A percentile compares a stretch with the other conserved stretches of the same genome.
Conservation (phyloP, 73 alveolate genomes). For the Paramecium octaurelia region DNA sequence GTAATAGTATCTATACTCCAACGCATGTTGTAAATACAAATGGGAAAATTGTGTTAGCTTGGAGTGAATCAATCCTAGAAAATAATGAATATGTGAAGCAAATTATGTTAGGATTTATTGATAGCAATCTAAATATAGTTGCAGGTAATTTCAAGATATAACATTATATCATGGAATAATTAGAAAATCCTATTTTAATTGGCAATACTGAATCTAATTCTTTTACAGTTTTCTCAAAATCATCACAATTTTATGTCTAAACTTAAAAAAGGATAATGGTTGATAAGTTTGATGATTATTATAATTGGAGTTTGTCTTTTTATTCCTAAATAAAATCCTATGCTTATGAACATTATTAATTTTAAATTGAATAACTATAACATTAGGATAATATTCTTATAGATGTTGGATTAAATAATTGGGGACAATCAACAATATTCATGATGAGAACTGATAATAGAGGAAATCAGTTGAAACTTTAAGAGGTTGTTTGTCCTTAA, state of each 20-base stretch:
- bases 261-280: neutral
- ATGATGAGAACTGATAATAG: neutral
- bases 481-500: neutral
- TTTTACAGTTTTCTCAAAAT: neutral
- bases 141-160: neutral
- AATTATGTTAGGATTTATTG: neutral
- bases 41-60: neutral
- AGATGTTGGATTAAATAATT: neutral
- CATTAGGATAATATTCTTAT: neutral
- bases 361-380: neutral
- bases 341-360: neutral
- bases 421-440: neutral
- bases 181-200: neutral
- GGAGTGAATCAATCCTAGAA: neutral
- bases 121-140: neutral
- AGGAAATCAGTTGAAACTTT: neutral
- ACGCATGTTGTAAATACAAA: neutral
- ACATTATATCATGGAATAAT: neutral
- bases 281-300: neutral
- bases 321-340: neutral
- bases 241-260: neutral
- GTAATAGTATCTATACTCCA: neutral
- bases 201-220: neutral
- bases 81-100: neutral
- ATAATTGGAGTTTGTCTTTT: neutral